Evolutionary conservation across 1,284 basidiomycete genomes (phyloP), one percentile per base, ranked within the genome.

Genomic region (Leccinum laetum): DNA sequence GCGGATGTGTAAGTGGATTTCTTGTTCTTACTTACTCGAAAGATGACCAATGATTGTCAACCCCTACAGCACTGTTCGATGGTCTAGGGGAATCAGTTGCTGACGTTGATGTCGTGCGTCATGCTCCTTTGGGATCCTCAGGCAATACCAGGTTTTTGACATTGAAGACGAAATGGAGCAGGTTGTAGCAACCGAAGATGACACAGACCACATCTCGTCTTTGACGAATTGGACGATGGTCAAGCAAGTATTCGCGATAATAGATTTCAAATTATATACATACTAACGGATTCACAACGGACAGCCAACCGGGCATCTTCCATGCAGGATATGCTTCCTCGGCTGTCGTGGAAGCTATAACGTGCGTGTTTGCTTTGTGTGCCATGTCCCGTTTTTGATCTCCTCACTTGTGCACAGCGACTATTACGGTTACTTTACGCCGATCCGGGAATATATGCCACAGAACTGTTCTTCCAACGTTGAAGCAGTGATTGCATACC

Each of bases 21-120:
- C 29, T 32, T 32, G 29, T 32, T 32, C 29, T 32, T 32, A 32
- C 29, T 32, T 32, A 32, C 29, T 32, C 9, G 29, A 32, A 32
- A 32, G 29, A 32, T 32, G 29, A 32, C 29, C 29, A 32, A 32
- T 32, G 29, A 32, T 32, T 32, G 11, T 13, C 35, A 11, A 24
- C 65, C 21, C 32, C 4, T 60, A 60, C 61, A 94, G 93, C 89
- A 52, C 83, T 95, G 29, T 91, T 96, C 65, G 95, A 96, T 70
- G 89, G 90, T 21, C 77, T 92, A 39, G 88, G 85, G 35, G 93
- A 93, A 1, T 84, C 88, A 1, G 86, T 85, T 63, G 83, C 85
- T 11, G 93, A 95, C 72, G 93, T 95, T 65, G 89, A 89, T 68
- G 83, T 85, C 9, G 90, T 92, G 71, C n/a, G 86, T 79, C 61